A percentile compares a stretch with the other conserved stretches of the same genome.
Evolutionary conservation across 441 rosid species (phyloP).

Genomic region (Geranium incanum): DNA sequence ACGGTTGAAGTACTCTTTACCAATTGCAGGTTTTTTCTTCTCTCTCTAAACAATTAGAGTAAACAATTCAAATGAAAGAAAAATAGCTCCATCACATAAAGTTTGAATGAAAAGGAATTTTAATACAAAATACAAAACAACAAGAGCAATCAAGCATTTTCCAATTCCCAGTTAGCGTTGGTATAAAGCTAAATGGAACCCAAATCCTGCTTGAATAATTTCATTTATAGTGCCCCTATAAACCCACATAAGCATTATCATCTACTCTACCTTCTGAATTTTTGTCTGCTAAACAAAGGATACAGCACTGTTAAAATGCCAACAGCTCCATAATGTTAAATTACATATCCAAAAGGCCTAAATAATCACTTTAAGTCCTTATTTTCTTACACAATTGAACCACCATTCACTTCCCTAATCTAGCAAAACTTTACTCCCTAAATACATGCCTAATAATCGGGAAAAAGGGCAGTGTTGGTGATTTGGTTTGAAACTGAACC

Average conservation of each 20-base stretch:
- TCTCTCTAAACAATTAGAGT: slow-evolving; percentile 61
- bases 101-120: slow-evolving; percentile 3
- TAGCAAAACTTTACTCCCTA: neutral
- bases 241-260: neutral
- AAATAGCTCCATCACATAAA: slow-evolving; percentile 16
- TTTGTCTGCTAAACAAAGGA: neutral
- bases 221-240: neutral
- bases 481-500: neutral
- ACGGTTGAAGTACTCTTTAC: slow-evolving; percentile 92
- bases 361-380: neutral
- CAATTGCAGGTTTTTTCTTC: slow-evolving; percentile 73
- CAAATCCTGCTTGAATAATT: neutral
- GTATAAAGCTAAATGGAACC: neutral
- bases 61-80: slow-evolving; percentile 20
- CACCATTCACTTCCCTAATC: neutral
- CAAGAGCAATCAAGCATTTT: neutral
- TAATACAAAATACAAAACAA: neutral
- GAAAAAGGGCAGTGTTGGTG: neutral
- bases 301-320: neutral
- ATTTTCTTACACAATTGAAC: neutral
- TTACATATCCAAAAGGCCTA: neutral
- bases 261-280: neutral
- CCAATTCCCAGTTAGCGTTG: neutral
- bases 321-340: neutral
- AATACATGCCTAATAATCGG: neutral